Evolutionary conservation across 192 early-diverging fungal genomes (phyloP), one percentile per base, ranked within the genome.

Genomic region (Umbelopsis isabellina): DNA sequence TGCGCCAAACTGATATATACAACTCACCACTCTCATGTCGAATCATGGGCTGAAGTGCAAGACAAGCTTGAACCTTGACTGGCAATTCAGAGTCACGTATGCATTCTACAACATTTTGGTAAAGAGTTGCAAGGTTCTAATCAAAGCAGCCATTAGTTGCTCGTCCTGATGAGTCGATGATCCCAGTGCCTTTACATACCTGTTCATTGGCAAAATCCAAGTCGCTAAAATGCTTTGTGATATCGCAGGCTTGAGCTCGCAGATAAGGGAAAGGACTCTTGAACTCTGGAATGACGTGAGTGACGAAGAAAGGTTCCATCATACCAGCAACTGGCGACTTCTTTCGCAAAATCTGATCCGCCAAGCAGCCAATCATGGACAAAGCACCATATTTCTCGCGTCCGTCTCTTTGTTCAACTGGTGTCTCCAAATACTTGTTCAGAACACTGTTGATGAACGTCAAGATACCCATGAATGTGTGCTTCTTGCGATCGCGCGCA

Each of bases 251-350:
- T 47, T 93, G 86, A 10, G 92, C 90, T 21, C 95, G 85, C 73
- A 99, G 82, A 81, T 90, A 98, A 5, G 85, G 89, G 69, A 88
- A 86, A 33, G 85, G 87, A 76, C 92, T 95, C 74, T 85, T 89
- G 80, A 99, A 92, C 72, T 98, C 96, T 11, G 96, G 92, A 65
- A 97, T 86, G 35, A 99, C 91, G 65, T 97, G 91, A 27, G 85
- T 85, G 15, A 91, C 86, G 75, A 98, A 83, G 77, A 98, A 95
- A 10, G 83, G 81, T 65, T 96, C 94, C 82, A 99, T 93, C 69
- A 91, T 87, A 66, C 70, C 78, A 16, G 83, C 75, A 41, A 96
- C 79, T 0, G 91, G 89, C 49, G 95, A 95, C 53, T 87, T 87
- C 78, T 88, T 85, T 67, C 86, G 83, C 47, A 94, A 81, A 44